phyloP scores from a whole-genome alignment of 1,139 yeast genomes.

The Taphrina wiesneri region DNA sequence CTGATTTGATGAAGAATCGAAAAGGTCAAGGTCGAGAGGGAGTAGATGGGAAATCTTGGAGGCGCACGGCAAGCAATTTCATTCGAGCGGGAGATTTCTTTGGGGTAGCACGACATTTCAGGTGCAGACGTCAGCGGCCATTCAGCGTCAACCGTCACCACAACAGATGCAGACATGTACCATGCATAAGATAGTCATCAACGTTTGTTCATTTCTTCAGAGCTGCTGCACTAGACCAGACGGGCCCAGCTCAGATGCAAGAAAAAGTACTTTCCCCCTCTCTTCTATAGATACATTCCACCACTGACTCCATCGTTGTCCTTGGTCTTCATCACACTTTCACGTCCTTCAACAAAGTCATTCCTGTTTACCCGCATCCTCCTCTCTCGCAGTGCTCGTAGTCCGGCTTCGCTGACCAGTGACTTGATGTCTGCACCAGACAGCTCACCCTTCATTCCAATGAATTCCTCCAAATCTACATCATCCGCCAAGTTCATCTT shows the following conservation, averaged over 20 bases:
- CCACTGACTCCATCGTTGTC: slow-evolving; percentile 97
- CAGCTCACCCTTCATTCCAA: slow-evolving; percentile 87
- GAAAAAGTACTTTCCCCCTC: background rate
- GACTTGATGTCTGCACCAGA: slow-evolving; percentile 99
- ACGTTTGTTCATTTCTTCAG: background rate
- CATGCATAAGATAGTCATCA: background rate
- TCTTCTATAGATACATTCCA: slow-evolving; percentile 63
- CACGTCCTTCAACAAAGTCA: slow-evolving; percentile 93
- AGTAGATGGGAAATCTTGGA: background rate
- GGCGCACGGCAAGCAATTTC: background rate
- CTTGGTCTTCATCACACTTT: slow-evolving; percentile 94
- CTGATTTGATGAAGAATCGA: too few species aligned
- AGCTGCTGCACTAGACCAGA: background rate
- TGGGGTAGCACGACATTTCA: slow-evolving; percentile 22
- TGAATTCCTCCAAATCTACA: slow-evolving; percentile 86
- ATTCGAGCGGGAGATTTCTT: background rate
- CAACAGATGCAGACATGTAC: background rate
- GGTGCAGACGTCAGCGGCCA: slow-evolving; percentile 2
- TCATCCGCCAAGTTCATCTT: slow-evolving; percentile 90
- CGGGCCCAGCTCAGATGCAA: background rate
- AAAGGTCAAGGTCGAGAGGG: too few species aligned
- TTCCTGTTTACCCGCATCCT: slow-evolving; percentile 97
- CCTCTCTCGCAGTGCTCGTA: slow-evolving; percentile 92
- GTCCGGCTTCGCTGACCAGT: slow-evolving; percentile 96
- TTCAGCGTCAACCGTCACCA: background rate